These are phyloP conservation scores for Apophysomyces ossiformis DNA, from an alignment of 371 early-diverging fungal genomes.

Conservation along the genomic window DNA sequence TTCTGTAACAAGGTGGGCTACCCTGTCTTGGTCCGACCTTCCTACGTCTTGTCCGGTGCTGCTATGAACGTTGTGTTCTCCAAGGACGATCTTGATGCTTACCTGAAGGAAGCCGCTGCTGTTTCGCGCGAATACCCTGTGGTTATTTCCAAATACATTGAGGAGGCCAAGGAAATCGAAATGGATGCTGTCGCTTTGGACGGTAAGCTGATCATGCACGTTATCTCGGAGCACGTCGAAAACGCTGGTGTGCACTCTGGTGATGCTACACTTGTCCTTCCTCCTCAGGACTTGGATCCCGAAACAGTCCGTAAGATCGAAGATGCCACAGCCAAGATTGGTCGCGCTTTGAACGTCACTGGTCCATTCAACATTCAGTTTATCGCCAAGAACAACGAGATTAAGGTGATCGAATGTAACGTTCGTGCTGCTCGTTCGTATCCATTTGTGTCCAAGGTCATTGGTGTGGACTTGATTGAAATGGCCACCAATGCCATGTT, in stretches of 20 bases:
- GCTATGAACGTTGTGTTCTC: constrained; percentile 96
- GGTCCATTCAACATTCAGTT: constrained; percentile 99
- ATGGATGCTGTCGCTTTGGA: constrained; percentile 93
- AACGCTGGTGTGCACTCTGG: constrained; percentile 98
- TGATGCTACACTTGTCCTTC: constrained; percentile 93
- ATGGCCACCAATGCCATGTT: constrained; percentile 93
- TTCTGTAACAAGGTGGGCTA: constrained; percentile 89
- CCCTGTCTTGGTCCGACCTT: constrained; percentile 95
- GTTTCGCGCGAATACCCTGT: constrained; percentile 93
- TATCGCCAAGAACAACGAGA: constrained; percentile 92
- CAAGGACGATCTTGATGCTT: constrained; percentile 75
- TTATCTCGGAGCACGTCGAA: constrained; percentile 94
- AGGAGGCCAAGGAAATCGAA: constrained; percentile 95
- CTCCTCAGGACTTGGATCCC: constrained; percentile 90
- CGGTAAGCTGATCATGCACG: constrained; percentile 89
- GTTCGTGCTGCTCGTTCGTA: constrained; percentile 94
- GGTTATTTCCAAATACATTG: constrained; percentile 95
- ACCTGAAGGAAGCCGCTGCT: constrained; percentile 84
- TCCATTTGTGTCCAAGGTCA: constrained; percentile 95
- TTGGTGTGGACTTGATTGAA: constrained; percentile 90
- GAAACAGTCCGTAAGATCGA: constrained; percentile 88
- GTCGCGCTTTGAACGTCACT: constrained; percentile 88
- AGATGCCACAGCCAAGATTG: constrained; percentile 87
- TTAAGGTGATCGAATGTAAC: constrained; percentile 98
- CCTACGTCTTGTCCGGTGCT: constrained; percentile 95